Evolutionary conservation across 805 yeast genomes (phyloP).

Genomic region (Blastobotrys chiropterorum): DNA sequence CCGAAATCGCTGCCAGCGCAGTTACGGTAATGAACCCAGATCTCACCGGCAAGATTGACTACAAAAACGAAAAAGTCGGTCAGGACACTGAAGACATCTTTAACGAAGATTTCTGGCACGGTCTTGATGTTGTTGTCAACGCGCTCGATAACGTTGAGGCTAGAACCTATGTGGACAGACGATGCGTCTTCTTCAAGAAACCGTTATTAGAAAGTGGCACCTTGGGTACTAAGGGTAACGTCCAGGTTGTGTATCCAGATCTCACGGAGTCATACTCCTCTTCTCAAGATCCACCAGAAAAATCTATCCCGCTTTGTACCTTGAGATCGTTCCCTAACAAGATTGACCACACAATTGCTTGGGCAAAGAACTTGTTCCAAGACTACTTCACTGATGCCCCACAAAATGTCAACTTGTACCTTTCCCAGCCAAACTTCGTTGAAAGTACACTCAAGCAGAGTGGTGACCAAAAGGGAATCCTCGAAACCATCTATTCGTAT

Average conservation of each 20-base stretch:
- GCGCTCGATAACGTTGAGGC: slow-evolving; percentile 98
- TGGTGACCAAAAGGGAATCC: slow-evolving; percentile 82
- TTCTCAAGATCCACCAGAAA: slow-evolving; percentile 98
- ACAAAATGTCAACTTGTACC: slow-evolving; percentile 84
- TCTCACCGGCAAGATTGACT: slow-evolving; percentile 65
- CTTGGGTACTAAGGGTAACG: slow-evolving; percentile 96
- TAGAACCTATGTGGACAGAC: slow-evolving; percentile 93
- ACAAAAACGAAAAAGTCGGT: slow-evolving; percentile 84
- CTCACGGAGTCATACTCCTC: slow-evolving; percentile 94
- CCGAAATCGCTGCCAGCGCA: slow-evolving; percentile 85
- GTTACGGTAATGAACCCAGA: slow-evolving; percentile 83
- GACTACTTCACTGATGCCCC: slow-evolving; percentile 88
- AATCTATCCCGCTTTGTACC: slow-evolving; percentile 94
- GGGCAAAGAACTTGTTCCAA: slow-evolving; percentile 95
- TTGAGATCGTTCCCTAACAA: slow-evolving; percentile 95
- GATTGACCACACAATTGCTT: slow-evolving; percentile 97
- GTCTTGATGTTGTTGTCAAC: slow-evolving; percentile 84
- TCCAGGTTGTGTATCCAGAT: slow-evolving; percentile 91
- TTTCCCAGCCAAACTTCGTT: slow-evolving; percentile 87
- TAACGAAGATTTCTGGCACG: slow-evolving; percentile 78
- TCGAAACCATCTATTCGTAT: slow-evolving; percentile 66
- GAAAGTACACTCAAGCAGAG: slow-evolving; percentile 87
- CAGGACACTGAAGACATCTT: slow-evolving; percentile 85
- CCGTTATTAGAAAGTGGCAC: slow-evolving; percentile 95
- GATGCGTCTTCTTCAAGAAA: slow-evolving; percentile 88